Conservation (phyloP, 108 stramenopile genomes). For the Skeletonema grethae region DNA sequence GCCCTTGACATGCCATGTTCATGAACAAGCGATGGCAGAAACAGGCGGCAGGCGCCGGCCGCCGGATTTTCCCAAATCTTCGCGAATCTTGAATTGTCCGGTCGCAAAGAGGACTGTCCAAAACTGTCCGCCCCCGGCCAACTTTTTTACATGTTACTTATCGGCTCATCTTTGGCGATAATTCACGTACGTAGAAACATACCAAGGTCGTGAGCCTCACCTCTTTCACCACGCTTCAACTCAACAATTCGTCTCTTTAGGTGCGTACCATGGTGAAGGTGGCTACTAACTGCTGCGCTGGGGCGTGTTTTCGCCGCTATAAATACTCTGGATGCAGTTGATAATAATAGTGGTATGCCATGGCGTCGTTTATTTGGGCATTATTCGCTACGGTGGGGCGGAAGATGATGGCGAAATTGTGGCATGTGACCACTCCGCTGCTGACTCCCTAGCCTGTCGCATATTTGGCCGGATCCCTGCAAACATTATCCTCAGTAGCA, state of each 20-base stretch:
- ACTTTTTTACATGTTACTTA: not conserved
- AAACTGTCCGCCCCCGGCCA: not conserved
- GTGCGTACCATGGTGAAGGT: slow-evolving; percentile 27
- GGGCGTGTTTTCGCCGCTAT: not conserved
- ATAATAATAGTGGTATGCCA: not conserved
- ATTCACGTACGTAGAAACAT: not conserved
- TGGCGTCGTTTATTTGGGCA: not conserved
- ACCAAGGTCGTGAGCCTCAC: not conserved
- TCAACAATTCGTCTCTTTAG: slow-evolving; percentile 8
- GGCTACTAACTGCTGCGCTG: not conserved
- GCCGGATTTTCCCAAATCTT: too few relatives aligned
- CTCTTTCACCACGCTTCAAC: not conserved
- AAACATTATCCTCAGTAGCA: not conserved
- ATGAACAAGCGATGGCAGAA: too few relatives aligned
- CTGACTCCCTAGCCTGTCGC: not conserved
- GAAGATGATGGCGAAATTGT: not conserved
- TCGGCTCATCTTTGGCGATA: slow-evolving; percentile 1
- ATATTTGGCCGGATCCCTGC: not conserved
- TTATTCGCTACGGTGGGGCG: not conserved
- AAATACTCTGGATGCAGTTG: not conserved
- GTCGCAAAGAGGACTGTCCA: not conserved
- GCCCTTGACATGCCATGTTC: too few relatives aligned
- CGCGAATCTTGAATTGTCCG: too few relatives aligned
- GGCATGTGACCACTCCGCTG: not conserved
- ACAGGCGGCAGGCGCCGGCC: too few relatives aligned